Percentiles rank a stretch among this genome's conserved stretches.
Conservation (phyloP, 2,329 filamentous ascomycete species). For the Penicillium nordicum region DNA sequence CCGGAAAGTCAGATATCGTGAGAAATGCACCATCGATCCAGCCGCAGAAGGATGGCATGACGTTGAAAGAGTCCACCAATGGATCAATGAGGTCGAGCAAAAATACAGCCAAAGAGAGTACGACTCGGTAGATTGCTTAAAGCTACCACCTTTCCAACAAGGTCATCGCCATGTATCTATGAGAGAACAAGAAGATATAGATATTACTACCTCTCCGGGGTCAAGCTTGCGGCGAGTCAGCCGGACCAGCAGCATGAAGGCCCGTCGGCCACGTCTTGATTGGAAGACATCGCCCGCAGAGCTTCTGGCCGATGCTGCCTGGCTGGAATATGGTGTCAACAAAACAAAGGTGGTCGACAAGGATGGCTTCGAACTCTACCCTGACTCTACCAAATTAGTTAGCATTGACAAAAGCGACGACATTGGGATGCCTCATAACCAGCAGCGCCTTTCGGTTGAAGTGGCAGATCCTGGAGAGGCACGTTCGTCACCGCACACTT, state of each 20-base stretch:
- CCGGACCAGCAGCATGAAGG: constrained; percentile 52
- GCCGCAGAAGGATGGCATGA: constrained; percentile 75
- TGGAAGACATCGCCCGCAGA: constrained; percentile 84
- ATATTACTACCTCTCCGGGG: constrained; percentile 36
- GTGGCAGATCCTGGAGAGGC: constrained; percentile 15
- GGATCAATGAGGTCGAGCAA: constrained; percentile 68
- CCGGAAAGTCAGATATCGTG: constrained; percentile 75
- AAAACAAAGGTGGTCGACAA: constrained; percentile 78
- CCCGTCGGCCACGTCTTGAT: constrained; percentile 71
- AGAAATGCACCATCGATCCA: constrained; percentile 70
- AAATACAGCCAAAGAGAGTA: constrained; percentile 44
- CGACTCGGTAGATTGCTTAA: constrained; percentile 45
- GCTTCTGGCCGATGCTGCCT: constrained; percentile 83
- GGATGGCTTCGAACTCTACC: constrained; percentile 67
- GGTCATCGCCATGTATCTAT: constrained; percentile 12
- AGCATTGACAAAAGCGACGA: constrained; percentile 14
- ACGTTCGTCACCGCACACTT: constrained; percentile 25
- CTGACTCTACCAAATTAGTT: constrained; percentile 26
- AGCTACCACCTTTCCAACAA: constrained; percentile 43
- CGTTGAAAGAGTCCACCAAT: constrained; percentile 65
- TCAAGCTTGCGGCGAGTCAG: constrained; percentile 41
- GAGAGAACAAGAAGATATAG: constrained; percentile 24
- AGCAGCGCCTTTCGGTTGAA: constrained; percentile 25
- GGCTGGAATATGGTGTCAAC: constrained; percentile 79
- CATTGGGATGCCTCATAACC: constrained; percentile 6